These are phyloP conservation scores for Sporopachydermia quercuum DNA, from an alignment of 805 yeast species.

Conservation along the genomic window DNA sequence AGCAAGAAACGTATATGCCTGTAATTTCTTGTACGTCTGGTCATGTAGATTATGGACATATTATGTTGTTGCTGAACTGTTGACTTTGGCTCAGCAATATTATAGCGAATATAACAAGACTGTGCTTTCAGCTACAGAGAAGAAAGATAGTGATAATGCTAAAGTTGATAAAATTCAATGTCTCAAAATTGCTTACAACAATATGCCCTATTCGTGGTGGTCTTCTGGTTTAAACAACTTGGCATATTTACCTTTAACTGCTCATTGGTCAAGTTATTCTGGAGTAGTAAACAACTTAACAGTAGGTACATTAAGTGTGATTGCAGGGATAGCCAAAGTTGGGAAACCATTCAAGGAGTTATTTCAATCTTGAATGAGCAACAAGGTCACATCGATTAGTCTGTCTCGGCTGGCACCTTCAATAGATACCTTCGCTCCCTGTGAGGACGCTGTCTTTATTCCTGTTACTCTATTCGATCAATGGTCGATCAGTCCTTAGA, in stretches of 20 bases:
- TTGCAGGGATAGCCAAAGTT: slow-evolving; percentile 12
- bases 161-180: background rate
- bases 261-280: slow-evolving; percentile 24
- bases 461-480: too few species aligned
- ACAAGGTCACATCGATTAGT: too few species aligned
- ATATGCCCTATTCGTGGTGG: background rate
- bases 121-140: background rate
- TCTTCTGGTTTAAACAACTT: slow-evolving; percentile 12
- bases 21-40: slow-evolving; percentile 6
- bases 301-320: slow-evolving; percentile 24
- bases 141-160: background rate
- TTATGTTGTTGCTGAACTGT: slow-evolving; percentile 21
- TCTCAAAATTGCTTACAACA: background rate
- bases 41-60: slow-evolving; percentile 24
- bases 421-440: too few species aligned
- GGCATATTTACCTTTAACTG: slow-evolving; percentile 26
- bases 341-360: background rate
- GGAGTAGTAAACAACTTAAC: slow-evolving; percentile 18
- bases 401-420: too few species aligned
- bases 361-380: too few species aligned
- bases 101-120: background rate
- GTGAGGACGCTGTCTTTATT: too few species aligned
- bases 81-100: background rate
- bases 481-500: too few species aligned
- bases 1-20: background rate